Evolutionary conservation across 1,284 basidiomycete genomes (phyloP), one percentile per base, ranked within the genome.

Genomic region (Ustilago vetiveriae): DNA sequence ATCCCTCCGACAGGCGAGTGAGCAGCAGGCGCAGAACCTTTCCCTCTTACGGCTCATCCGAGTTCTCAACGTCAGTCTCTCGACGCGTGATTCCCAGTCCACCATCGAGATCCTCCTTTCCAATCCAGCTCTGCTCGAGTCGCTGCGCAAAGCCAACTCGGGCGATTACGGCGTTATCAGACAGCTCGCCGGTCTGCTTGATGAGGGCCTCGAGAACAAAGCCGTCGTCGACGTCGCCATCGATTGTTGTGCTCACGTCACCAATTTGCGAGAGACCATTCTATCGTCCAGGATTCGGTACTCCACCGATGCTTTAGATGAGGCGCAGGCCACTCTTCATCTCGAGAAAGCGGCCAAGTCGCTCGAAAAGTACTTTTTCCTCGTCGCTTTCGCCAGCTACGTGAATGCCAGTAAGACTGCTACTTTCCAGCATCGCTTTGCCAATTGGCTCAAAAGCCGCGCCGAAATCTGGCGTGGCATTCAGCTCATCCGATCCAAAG

Each of bases 301-400:
- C 41, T 76, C 75, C n/a, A 75, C 74, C 5, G 67, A 62, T 24
- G 69, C 72, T 3, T 49, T 74, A 9, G 68, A 76, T 37, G 74
- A 72, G 32, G 60, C 55, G 4, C 56, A 72, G 30, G 64, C 73
- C 14, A 37, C 69, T 2, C 37, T 47, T n/a, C 72, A 73, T 22
- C 68, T 82, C 41, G 57, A 72, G 26, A 74, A 72, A 32, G 80
- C 80, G 8, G 67, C 65, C 37, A 78, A 77, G 47, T 71, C 85
- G 5, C 83, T 87, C 22, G 86, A 87, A 69, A 85, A 85, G 67
- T 87, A 87, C 80, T 97, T 96, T 84, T 98, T 98, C 84, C 88
- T 95, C 64, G 91, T 98, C 59, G 91, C 92, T 0, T 98, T 98
- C 78, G 90, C 94, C 2, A 92, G 89, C 63, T 99, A 92, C 75